Percentiles rank a stretch among this genome's conserved stretches.
These are phyloP conservation scores for Pinus tabuliformis DNA, from an alignment of 75 land plant species.

Conservation along the genomic window DNA sequence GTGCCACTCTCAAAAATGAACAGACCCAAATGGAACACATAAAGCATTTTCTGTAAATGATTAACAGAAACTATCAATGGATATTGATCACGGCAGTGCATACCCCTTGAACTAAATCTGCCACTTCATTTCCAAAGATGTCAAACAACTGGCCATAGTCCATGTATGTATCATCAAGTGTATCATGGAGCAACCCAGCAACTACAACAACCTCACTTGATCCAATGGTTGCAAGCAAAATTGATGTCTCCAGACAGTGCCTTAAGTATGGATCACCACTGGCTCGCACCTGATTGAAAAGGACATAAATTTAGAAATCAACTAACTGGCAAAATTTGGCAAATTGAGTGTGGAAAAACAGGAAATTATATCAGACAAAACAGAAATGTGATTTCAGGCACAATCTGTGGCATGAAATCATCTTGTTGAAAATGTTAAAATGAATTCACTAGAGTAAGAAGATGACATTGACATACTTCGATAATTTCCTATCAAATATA, in stretches of 20 bases:
- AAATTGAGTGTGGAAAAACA: neutral
- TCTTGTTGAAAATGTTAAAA: neutral
- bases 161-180: slow-evolving; percentile 80
- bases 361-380: neutral
- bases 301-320: neutral
- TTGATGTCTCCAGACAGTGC: slow-evolving; percentile 94
- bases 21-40: neutral
- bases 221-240: slow-evolving; percentile 72
- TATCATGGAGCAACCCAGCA: slow-evolving; percentile 95
- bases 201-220: slow-evolving; percentile 85
- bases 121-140: slow-evolving; percentile 80
- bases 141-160: slow-evolving; percentile 48
- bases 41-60: neutral
- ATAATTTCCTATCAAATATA: neutral
- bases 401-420: neutral
- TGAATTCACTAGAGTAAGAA: neutral
- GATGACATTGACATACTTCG: neutral
- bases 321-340: too few species aligned
- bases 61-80: neutral
- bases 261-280: slow-evolving; percentile 88
- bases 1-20: too few species aligned
- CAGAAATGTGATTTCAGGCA: neutral
- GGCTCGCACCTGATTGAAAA: slow-evolving; percentile 64
- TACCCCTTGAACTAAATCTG: slow-evolving; percentile 92
- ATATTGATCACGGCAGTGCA: neutral